Base-by-base conservation (phyloP, 768 basidiomycete species). In the Kwoniella bestiolae region DNA sequence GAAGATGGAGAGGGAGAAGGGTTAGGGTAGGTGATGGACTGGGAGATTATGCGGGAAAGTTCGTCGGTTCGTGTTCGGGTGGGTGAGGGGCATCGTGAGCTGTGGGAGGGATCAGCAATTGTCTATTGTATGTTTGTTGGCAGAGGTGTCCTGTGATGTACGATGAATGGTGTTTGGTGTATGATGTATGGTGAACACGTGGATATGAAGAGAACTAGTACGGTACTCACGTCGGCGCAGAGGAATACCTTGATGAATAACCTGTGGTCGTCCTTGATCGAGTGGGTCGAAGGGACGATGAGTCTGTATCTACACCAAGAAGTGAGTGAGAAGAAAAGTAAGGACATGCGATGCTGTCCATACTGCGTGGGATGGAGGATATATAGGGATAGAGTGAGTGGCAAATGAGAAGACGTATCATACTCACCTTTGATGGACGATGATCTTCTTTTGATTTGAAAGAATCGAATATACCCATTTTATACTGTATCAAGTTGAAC, bases 391-490 rank as follows among this genome's bases (percentile, higher is more conserved):
- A 7, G 50, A 14, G 2, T 7, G 14, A 12, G 18, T 51, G 23
- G 26, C 14, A 14, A 16, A 4, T 7, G 11, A 28, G 28, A 51
- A 11, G 23, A 25, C 25, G 8, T 25, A 25, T n/a, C 11, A 47
- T 31, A 35, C 52, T 32, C n/a, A 55, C 52, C 31, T 55, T 55
- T 32, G 23, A 55, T 21, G 6, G 52, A 38, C 11, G 52, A 55
- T 26, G 52, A 55, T 55, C 32, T 21, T 21, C 32, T 55, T 55
- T 21, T 55, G 14, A 55, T 26, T 21, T 55, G 14, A 55, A 18
- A 9, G 32, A 55, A 35, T 55, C 32, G n/a, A 55, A 35, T 34
- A 55, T 38, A 18, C 52, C 52, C 52, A 55, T 55, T 38, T 35
- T 34, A n/a, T 16, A 5, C 25, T 8, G 6, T 47, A 47, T 28